Conservation (phyloP, 345 rosid species). For the Populus davidiana region DNA sequence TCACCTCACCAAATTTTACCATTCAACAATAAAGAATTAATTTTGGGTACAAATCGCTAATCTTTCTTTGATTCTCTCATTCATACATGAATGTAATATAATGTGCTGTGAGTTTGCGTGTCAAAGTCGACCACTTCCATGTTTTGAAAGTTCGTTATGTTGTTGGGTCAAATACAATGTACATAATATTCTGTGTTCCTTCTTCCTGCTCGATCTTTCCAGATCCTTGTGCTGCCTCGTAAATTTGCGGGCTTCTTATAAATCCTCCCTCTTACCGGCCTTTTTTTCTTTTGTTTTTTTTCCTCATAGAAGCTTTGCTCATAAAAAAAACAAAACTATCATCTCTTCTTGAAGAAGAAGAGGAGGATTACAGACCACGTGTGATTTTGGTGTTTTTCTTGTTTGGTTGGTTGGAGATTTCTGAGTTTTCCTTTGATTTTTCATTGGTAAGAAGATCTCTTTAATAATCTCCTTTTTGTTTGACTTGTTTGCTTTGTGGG, state of each 20-base stretch:
- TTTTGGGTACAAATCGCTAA: neutral
- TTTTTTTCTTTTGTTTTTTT: neutral
- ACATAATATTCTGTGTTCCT: neutral
- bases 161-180: neutral
- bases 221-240: conserved; percentile 19
- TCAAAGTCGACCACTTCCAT: neutral
- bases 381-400: neutral
- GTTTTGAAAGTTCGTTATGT: neutral
- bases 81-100: too few species aligned
- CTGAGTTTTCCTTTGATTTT: neutral
- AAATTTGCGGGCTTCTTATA: neutral
- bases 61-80: neutral
- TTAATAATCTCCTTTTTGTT: too few species aligned
- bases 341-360: neutral
- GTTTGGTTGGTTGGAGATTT: neutral
- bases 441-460: neutral
- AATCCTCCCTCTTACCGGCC: neutral
- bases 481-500: neutral
- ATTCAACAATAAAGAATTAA: neutral
- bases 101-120: conserved; percentile 1
- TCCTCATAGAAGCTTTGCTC: neutral
- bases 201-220: conserved; percentile 2
- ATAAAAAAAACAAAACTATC: neutral
- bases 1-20: neutral
- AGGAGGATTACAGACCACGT: neutral